Evolutionary conservation across 352 stramenopile species (phyloP), one percentile per base, ranked within the genome.

Genomic region (Globisporangium spinosum): DNA sequence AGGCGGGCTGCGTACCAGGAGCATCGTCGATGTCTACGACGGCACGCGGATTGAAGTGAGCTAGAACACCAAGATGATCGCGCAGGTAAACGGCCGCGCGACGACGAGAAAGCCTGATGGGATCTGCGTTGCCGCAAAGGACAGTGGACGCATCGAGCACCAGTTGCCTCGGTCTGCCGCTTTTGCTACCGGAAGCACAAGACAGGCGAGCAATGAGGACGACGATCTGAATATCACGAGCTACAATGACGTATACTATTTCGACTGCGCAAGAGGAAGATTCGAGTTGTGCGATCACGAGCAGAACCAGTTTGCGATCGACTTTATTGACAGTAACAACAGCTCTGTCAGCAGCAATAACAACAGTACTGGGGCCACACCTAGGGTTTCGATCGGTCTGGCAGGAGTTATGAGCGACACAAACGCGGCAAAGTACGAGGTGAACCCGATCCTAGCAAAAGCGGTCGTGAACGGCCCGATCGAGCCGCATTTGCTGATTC

Each of bases 61-160:
- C 53, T 94, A 94, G 69, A 89, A 94, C 59, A 92, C 86, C 27
- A 86, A 86, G 51, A 81, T 94, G 5, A 83, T 89, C 13, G 86
- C 86, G 2, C 79, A 90, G 34, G 83, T 94, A 32, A 90, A 91
- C 63, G 86, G 83, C 38, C 77, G 80, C 40, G 74, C 92, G 34
- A 80, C 78, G 25, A 70, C 79, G 10, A 43, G 68, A 10, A 90
- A 89, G 56, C 74, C 77, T 22, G 73, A 70, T 29, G 80, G 84
- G 15, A 72, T 76, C 51, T 70, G 71, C 7, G 58, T 92, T 9
- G 68, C 91, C 20, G 80, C 79, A 9, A 90, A 90, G 38, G 86
- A 94, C 70, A 92, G 84, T 64, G 86, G 83, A 20, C 77, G 76
- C 54, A 73, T 94, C 29, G 86, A 94, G 67, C 89, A 86, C 35